Evolutionary conservation across 768 basidiomycete species (phyloP), one percentile per base, ranked within the genome.

Genomic region (Lenzites betulinus): DNA sequence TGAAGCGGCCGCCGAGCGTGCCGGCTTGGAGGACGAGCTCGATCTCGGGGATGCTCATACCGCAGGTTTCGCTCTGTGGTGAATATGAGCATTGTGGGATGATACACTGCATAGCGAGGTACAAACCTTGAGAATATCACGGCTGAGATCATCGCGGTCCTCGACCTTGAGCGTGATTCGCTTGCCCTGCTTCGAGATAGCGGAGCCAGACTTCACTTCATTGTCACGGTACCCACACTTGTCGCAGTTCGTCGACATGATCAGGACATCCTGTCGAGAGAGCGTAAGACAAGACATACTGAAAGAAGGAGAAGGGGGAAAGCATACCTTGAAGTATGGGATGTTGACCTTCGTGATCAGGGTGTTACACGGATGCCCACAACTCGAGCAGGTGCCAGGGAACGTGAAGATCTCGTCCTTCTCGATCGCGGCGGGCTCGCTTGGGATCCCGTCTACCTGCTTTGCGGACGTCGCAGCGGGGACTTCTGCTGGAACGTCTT

Each of bases 161-260:
- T 95, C 89, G 5, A 97, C 94, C 72, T 89, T 93, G 55, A 99
- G 80, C 0, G 82, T 92, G 64, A 98, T 93, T 58, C 80, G 83
- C 73, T 92, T 95, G 18, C 96, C 97, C 68, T 90, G 80, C 4
- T 83, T 84, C 3, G 96, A 92, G 58, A 98, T 92, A 1, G 95
- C 95, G 2, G 87, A 77, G 22, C 96, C 93, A 6, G 93, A 92
- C 74, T 99, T 99, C 69, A 99, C 90, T 76, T 99, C 97, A 69
- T 95, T 98, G 75, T 99, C 97, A 58, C 93, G 83, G 74, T 98
- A 99, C 1, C 97, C 97, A 73, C 97, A 99, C 52, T 77, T 75
- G 59, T 95, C 93, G 72, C 97, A 98, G 72, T 97, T 98, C 7
- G 95, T 95, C 23, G 96, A 96, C 95, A 98, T 98, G 75, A 98